These are phyloP conservation scores for Enterocytospora artemiae DNA, from an alignment of 371 early-diverging fungal species.

Conservation along the genomic window DNA sequence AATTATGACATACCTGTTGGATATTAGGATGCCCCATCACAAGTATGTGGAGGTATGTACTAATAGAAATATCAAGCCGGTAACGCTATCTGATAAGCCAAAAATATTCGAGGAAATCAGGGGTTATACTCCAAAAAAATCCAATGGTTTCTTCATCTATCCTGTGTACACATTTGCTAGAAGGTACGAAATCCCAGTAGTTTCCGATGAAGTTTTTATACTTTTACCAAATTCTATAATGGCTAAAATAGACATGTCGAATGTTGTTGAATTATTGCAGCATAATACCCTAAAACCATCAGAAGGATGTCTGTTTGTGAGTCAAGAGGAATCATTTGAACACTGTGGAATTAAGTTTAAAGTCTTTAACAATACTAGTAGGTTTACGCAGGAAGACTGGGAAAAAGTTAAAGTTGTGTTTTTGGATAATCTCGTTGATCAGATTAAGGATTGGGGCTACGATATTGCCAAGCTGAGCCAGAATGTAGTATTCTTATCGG, in stretches of 20 bases:
- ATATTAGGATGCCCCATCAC: background rate
- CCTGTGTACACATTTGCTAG: background rate
- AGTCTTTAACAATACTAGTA: background rate
- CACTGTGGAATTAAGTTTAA: conserved; percentile 3
- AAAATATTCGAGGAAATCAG: conserved; percentile 4
- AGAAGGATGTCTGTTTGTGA: background rate
- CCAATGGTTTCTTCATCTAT: background rate
- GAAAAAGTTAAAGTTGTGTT: conserved; percentile 10
- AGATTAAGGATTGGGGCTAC: background rate
- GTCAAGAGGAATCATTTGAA: background rate
- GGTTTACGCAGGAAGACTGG: conserved; percentile 16
- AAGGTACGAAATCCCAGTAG: conserved; percentile 1
- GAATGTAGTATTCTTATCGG: background rate
- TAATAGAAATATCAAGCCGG: background rate
- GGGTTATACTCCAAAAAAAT: background rate
- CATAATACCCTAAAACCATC: background rate
- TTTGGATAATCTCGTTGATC: background rate
- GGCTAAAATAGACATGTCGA: background rate
- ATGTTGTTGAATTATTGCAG: conserved; percentile 5
- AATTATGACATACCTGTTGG: conserved; percentile 3
- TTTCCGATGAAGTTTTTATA: conserved; percentile 8
- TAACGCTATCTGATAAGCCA: background rate
- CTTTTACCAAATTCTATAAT: background rate
- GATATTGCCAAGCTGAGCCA: background rate
- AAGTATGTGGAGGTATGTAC: conserved; percentile 13